Conservation (phyloP, 2,329 filamentous ascomycete species). For the Zasmidium citrigriseum region DNA sequence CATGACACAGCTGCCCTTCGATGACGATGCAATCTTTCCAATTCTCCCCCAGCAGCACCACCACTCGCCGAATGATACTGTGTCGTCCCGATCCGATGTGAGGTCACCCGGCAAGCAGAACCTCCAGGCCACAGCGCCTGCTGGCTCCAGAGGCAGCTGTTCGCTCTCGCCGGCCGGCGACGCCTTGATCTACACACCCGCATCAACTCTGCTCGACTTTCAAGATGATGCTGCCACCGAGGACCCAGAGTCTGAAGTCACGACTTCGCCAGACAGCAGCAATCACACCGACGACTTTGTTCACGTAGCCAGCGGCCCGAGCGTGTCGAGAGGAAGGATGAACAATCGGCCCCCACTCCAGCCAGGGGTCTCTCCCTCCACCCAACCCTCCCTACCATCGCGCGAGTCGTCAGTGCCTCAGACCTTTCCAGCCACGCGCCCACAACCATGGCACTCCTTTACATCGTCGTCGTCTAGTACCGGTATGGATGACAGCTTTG, state of each 20-base stretch:
- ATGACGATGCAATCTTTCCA: constrained; percentile 1
- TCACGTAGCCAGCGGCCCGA: constrained; percentile 11
- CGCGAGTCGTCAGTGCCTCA: constrained; percentile 3
- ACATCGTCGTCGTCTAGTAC: constrained; percentile 9
- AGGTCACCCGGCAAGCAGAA: constrained; percentile 16
- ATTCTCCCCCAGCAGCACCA: neutral
- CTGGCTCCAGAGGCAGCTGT: constrained; percentile 11
- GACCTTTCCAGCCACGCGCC: neutral
- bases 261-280: constrained; percentile 20
- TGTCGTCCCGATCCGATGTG: neutral
- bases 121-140: constrained; percentile 2
- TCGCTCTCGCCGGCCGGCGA: constrained; percentile 26
- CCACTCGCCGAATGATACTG: neutral
- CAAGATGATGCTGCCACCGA: constrained; percentile 15
- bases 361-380: constrained; percentile 8
- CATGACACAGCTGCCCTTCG: constrained; percentile 6
- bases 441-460: constrained; percentile 14
- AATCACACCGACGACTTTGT: constrained; percentile 25
- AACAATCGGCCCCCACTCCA: constrained; percentile 15
- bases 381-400: constrained; percentile 6
- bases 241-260: constrained; percentile 18
- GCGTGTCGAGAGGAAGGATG: constrained; percentile 9
- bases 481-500: constrained; percentile 14
- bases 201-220: constrained; percentile 21
- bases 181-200: constrained; percentile 26